Conservation (phyloP, 106 monocot species). For the Xerophyta viscosa region DNA sequence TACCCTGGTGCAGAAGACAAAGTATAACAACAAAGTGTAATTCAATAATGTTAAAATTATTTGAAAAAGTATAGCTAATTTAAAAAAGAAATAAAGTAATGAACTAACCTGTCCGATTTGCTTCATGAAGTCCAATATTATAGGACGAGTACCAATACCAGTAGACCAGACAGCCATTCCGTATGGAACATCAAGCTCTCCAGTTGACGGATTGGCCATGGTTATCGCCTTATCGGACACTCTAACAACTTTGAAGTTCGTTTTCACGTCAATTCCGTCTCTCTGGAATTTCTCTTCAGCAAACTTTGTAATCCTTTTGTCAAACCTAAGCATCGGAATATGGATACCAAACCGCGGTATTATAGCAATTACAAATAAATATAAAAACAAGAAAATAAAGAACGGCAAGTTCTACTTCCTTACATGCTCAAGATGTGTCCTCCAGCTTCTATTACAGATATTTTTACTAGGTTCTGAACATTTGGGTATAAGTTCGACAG, state of each 20-base stretch:
- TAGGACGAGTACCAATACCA: slow-evolving; percentile 73
- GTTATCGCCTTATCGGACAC: slow-evolving; percentile 65
- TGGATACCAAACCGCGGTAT: too few relatives aligned
- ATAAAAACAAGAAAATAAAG: background rate
- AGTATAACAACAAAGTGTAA: background rate
- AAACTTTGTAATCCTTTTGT: slow-evolving; percentile 77
- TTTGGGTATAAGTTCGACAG: slow-evolving; percentile 63
- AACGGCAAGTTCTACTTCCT: slow-evolving; percentile 13
- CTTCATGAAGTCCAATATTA: slow-evolving; percentile 79
- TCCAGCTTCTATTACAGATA: slow-evolving; percentile 77
- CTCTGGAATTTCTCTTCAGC: slow-evolving; percentile 74
- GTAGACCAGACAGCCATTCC: slow-evolving; percentile 93
- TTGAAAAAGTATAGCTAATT: too few relatives aligned
- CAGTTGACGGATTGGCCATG: slow-evolving; percentile 33
- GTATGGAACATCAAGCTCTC: slow-evolving; percentile 40
- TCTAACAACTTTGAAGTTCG: slow-evolving; percentile 48
- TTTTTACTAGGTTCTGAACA: slow-evolving; percentile 51
- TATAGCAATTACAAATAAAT: too few relatives aligned
- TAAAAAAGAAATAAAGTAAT: background rate
- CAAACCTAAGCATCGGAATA: too few relatives aligned
- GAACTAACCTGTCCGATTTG: slow-evolving; percentile 60
- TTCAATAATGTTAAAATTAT: background rate
- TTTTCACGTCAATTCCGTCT: slow-evolving; percentile 74
- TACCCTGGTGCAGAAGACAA: slow-evolving; percentile 25
- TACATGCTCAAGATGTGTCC: slow-evolving; percentile 85